Base-by-base conservation (phyloP, 2,329 filamentous ascomycete genomes). In the Fusarium napiforme region DNA sequence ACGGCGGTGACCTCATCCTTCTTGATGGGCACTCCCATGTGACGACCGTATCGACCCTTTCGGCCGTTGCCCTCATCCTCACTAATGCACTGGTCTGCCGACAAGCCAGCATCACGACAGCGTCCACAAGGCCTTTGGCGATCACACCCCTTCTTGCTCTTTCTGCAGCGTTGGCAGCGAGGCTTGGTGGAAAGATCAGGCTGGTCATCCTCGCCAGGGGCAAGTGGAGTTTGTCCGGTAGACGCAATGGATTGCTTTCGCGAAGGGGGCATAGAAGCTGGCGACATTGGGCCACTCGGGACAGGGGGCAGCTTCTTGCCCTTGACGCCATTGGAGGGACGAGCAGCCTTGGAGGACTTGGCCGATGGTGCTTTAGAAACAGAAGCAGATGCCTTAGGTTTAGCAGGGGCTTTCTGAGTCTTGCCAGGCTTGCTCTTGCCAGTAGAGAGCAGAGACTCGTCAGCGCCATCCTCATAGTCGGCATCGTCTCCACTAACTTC, bases 91-190 rank as follows among this genome's bases (percentile, higher is more conserved):
- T 96, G 94, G 76, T 98, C 96, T 67, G 94, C 91, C 64, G 93
- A 93, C 77, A 99, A 94, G 26, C 96, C 96, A 47, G 96, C 96
- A 84, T 99, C 96, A 82, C 95, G 94, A 90, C 96, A 99, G 72
- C 96, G 91, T 63, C 95, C 94, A 80, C 96, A 99, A 34, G 96
- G 96, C 43, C 96, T 92, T 84, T 98, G 96, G 66, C 96, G 92
- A 85, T 99, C 96, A 81, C 96, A 99, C 18, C 96, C 96, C 85
- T 99, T 99, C 88, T 99, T 99, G 85, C 96, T 98, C 90, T 99
- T 99, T 79, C 96, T 93, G 87, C 96, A 99, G 66, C 96, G 93
- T 82, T 99, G 96, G 86, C 96, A 99, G 72, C 96, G 95, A 64
- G 96, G 96, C 84, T 98, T 98, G 75, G 93, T 95, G 1, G 96